Evolutionary conservation across 176 grass and related monocot species (phyloP).

Genomic region (Oryza coarctata): DNA sequence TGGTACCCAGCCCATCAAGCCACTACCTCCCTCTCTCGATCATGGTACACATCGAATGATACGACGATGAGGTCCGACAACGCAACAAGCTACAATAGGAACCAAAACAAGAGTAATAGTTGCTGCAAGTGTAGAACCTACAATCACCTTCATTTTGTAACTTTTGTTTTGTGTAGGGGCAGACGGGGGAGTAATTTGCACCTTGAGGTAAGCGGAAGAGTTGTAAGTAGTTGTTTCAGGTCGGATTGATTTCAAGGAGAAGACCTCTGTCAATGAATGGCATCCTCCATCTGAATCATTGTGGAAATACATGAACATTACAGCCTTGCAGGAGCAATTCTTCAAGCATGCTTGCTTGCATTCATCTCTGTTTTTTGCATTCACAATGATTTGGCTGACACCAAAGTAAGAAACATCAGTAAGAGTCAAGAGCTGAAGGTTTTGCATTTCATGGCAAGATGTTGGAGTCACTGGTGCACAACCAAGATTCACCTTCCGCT

Average conservation of each 20-base stretch:
- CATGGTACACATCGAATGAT: too few relatives aligned
- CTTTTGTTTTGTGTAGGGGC: background rate
- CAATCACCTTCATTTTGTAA: background rate
- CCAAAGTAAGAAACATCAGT: conserved; percentile 7
- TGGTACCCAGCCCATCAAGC: too few relatives aligned
- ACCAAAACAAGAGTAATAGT: conserved; percentile 7
- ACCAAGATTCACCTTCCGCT: conserved; percentile 19
- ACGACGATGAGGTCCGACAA: too few relatives aligned
- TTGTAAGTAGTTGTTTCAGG: conserved; percentile 34
- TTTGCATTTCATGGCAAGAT: conserved; percentile 46
- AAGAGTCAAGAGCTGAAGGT: conserved; percentile 34
- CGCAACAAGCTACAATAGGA: too few relatives aligned
- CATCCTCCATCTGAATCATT: conserved; percentile 23
- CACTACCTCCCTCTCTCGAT: too few relatives aligned
- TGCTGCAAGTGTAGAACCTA: conserved; percentile 6
- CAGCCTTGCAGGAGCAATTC: conserved; percentile 47
- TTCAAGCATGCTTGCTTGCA: conserved; percentile 46
- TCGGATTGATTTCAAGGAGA: conserved; percentile 35
- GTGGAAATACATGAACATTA: conserved; percentile 1
- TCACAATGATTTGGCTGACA: background rate
- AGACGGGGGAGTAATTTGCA: conserved; percentile 27
- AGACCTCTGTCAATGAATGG: conserved; percentile 23
- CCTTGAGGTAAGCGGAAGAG: conserved; percentile 46
- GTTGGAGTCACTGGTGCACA: conserved; percentile 45
- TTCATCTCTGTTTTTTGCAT: background rate